Percentiles rank a stretch among this genome's conserved stretches.
phyloP scores from a whole-genome alignment of 257 asterid species.

The Misopates orontium region DNA sequence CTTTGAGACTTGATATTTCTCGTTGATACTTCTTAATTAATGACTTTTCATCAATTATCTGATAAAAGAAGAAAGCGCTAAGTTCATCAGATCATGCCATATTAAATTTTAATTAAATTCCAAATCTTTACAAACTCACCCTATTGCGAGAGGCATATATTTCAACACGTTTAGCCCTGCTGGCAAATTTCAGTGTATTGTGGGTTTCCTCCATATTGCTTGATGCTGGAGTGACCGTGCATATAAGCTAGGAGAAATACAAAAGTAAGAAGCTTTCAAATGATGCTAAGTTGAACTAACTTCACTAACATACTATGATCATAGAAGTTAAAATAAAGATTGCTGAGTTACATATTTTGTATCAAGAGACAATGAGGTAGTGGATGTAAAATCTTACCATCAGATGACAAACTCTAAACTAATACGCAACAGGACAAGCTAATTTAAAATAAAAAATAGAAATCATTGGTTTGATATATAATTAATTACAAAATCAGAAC shows the following conservation, averaged over 20 bases:
- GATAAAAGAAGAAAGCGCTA: slow-evolving; percentile 20
- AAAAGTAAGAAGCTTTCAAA: slow-evolving; percentile 22
- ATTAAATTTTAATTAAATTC: background rate
- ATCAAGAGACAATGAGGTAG: slow-evolving; percentile 25
- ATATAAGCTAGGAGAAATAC: slow-evolving; percentile 67
- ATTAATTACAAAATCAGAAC: background rate
- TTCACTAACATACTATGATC: slow-evolving; percentile 9
- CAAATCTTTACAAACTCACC: slow-evolving; percentile 48
- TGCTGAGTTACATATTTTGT: slow-evolving; percentile 16
- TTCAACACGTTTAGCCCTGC: slow-evolving; percentile 96
- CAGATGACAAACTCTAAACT: slow-evolving; percentile 13
- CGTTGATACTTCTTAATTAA: slow-evolving; percentile 96
- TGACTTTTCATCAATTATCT: slow-evolving; percentile 98
- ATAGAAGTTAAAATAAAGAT: slow-evolving; percentile 15
- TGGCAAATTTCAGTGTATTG: slow-evolving; percentile 95
- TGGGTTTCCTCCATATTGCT: slow-evolving; percentile 98
- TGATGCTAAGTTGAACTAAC: slow-evolving; percentile 13
- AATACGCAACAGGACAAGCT: too few species aligned
- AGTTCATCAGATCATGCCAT: background rate
- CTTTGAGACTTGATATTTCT: slow-evolving; percentile 83
- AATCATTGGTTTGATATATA: background rate
- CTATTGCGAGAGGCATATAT: slow-evolving; percentile 88
- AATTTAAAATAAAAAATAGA: too few species aligned
- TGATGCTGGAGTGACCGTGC: slow-evolving; percentile 97
- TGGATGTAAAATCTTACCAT: slow-evolving; percentile 9